Conservation (phyloP, 441 rosid species). For the Sinapis alba region DNA sequence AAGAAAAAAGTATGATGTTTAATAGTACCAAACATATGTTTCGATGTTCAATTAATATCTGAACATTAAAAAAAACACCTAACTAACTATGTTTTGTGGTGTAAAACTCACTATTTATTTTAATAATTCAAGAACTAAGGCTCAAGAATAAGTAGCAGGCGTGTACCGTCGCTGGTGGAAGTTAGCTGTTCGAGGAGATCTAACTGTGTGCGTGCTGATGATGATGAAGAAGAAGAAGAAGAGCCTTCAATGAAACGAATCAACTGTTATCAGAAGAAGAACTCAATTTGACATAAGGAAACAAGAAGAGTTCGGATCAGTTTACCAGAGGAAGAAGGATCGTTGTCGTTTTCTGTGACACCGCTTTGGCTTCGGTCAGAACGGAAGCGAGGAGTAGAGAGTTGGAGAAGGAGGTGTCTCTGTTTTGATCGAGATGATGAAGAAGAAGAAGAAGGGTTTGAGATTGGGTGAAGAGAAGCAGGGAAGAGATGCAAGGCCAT, state of each 20-base stretch:
- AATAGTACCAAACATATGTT: no score
- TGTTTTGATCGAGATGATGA: constrained; percentile 33
- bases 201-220: constrained; percentile 70
- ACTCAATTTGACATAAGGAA: background rate
- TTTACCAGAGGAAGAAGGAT: constrained; percentile 50
- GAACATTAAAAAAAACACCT: no score
- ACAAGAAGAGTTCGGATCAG: background rate
- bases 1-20: no score
- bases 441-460: constrained; percentile 17
- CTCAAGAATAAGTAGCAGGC: background rate
- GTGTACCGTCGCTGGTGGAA: constrained; percentile 54
- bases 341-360: constrained; percentile 47
- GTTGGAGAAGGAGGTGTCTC: constrained; percentile 34
- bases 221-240: constrained; percentile 43
- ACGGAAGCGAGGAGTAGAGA: constrained; percentile 44
- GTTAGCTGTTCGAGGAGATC: constrained; percentile 84
- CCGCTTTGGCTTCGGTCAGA: constrained; percentile 52
- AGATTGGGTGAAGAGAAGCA: constrained; percentile 45
- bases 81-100: no score
- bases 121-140: background rate
- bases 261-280: constrained; percentile 2
- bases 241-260: constrained; percentile 48
- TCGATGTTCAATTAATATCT: no score
- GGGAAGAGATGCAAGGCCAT: constrained; percentile 51
- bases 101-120: background rate